Base-by-base conservation (phyloP, 2,329 filamentous ascomycete species). In the Diaporthe nobilis region DNA sequence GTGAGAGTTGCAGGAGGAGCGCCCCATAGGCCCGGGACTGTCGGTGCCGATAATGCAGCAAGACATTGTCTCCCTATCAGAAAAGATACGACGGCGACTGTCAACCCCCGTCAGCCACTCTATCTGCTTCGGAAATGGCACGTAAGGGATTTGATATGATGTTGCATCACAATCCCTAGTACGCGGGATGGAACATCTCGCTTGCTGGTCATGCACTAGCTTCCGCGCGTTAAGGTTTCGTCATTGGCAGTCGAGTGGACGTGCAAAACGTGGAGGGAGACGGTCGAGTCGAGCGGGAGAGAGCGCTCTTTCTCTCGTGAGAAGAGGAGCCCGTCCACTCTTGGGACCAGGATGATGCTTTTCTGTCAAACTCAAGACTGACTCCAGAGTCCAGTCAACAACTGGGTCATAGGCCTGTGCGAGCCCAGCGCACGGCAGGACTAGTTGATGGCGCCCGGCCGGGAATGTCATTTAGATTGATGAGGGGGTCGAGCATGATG, bases 101-200 rank as follows among this genome's bases (percentile, higher is more conserved):
- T 37, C 42, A 34, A 60, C 51, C 39, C 28, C 47, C 44, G 57
- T 31, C 57, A 63, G 47, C 31, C 31, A 49, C 57, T 61, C 34
- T 63, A 61, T 61, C 28, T 72, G 70, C 70, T 72, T 72, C 44
- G 42, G 57, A 25, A 44, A 49, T n/a, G 57, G 55, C 42, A 47
- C 42, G 70, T 37, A 37, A 47, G 70, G 70, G 39, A 72, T 61
- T 60, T 51, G 42, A 28, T 51, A 72, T 51, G 65, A 68, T 68
- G 65, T 68, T 68, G 65, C 65, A 68, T 68, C 65, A 68, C 65
- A 68, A 42, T 53, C 65, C 47, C 65, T 68, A 68, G 65, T n/a
- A 42, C 34, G 65, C 31, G 65, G 47, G 65, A 68, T 68, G 47
- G 65, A 68, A 68, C 65, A 68, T 68, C 13, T 68, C 47, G 47